Percentiles rank a stretch among this genome's conserved stretches.
Conservation (phyloP, 225 moss, liverwort and hornwort genomes). For the Bryum argenteum region DNA sequence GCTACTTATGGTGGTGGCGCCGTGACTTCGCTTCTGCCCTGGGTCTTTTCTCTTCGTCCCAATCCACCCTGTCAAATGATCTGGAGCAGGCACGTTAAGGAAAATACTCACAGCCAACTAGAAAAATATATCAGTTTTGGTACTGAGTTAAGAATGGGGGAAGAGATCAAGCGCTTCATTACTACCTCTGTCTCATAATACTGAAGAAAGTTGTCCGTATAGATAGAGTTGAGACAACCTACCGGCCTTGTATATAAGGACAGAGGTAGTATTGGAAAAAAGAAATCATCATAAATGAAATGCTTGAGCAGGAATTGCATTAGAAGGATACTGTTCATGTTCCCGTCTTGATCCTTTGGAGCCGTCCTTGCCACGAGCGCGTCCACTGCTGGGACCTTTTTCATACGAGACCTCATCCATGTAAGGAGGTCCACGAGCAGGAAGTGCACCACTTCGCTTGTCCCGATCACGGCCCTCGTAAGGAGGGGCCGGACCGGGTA, state of each 20-base stretch:
- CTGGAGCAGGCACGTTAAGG: conserved; percentile 73
- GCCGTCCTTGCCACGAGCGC: conserved; percentile 77
- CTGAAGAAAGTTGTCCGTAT: too few relatives aligned
- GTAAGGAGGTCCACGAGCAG: conserved; percentile 63
- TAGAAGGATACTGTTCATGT: conserved; percentile 92
- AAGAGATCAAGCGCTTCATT: too few relatives aligned
- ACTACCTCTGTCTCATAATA: too few relatives aligned
- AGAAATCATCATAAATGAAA: background rate
- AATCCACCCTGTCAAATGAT: conserved; percentile 85
- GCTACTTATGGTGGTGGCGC: conserved; percentile 85
- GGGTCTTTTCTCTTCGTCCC: conserved; percentile 92
- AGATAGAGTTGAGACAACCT: too few relatives aligned
- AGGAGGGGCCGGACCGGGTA: conserved; percentile 50
- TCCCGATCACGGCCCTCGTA: conserved; percentile 92
- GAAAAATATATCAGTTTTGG: background rate
- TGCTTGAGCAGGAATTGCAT: background rate
- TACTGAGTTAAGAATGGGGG: too few relatives aligned
- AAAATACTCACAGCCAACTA: conserved; percentile 10
- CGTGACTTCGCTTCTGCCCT: conserved; percentile 86
- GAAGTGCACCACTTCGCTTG: conserved; percentile 62
- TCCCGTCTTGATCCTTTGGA: conserved; percentile 80
- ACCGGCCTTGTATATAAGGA: too few relatives aligned
- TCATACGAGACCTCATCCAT: conserved; percentile 80
- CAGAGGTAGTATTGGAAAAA: too few relatives aligned
- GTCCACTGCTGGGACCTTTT: conserved; percentile 77